Base-by-base conservation (phyloP, 2,329 filamentous ascomycete genomes). In the Malbranchea zuffiana region DNA sequence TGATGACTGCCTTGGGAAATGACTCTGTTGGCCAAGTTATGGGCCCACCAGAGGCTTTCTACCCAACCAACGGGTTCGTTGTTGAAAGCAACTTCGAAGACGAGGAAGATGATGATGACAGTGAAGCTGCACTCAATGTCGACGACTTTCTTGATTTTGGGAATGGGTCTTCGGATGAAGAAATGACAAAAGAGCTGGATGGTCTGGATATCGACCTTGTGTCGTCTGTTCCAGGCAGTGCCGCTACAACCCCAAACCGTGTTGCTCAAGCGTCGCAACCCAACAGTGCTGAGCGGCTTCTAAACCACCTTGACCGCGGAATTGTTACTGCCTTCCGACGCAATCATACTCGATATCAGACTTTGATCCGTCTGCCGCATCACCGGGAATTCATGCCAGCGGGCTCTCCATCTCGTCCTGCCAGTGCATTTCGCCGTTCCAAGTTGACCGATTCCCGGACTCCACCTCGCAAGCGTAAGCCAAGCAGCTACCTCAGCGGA, bases 311-410 rank as follows among this genome's bases (percentile, higher is more conserved):
- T 25, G 76, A 80, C 50, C 73, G 75, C 46, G 73, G 78, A 39
- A 74, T 80, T 10, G 82, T 90, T 23, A 81, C 81, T 24, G 80
- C 82, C 1, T 92, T 90, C 67, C 82, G 82, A 39, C 67, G 64
- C 27, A 72, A 72, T 44, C 66, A 71, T 49, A 63, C 62, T 51
- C 56, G 63, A 44, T 62, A 72, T 52, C 59, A 69, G 49, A 53
- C 67, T 42, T 50, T 66, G 51, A 60, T 67, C 49, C 61, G 66
- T 46, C 55, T 57, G 66, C 65, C 62, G 17, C 59, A 64, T 39
- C 59, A 66, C 44, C 54, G 57, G 32, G 57, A 65, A 47, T 59
- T 64, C 44, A 58, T 65, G 57, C 59, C 61, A 5, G 56, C 62
- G 26, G 63, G 63, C 38, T 63, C 61, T 4, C 60, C 60, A 1